phyloP scores from a whole-genome alignment of 768 basidiomycete species.

The Gyrodon lividus region DNA sequence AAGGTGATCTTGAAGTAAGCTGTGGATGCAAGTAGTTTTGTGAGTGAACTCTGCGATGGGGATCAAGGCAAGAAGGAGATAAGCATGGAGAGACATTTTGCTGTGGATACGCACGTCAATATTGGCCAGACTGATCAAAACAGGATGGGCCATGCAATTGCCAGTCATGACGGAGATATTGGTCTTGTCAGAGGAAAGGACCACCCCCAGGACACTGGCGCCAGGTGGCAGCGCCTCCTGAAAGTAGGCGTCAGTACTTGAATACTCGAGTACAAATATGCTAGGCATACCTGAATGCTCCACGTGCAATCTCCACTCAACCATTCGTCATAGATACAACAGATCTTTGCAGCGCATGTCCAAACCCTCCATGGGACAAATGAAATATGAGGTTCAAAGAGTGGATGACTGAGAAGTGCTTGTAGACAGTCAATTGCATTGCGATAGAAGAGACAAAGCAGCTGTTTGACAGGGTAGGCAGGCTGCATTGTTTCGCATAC shows the following conservation, averaged over 20 bases:
- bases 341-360: conserved; percentile 3
- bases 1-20: too few relatives aligned
- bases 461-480: conserved; percentile 23
- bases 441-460: conserved; percentile 28
- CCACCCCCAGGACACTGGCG: background rate
- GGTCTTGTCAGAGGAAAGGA: conserved; percentile 12
- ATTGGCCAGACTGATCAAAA: too few relatives aligned
- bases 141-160: too few relatives aligned
- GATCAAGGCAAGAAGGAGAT: too few relatives aligned
- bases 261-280: conserved; percentile 19
- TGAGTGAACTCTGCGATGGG: too few relatives aligned
- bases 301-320: conserved; percentile 27
- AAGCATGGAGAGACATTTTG: too few relatives aligned
- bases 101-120: too few relatives aligned
- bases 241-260: conserved; percentile 34
- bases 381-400: conserved; percentile 24
- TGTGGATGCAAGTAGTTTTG: too few relatives aligned
- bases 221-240: conserved; percentile 5
- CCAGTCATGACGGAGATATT: conserved; percentile 7
- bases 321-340: conserved; percentile 17
- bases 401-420: conserved; percentile 23
- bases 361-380: conserved; percentile 20
- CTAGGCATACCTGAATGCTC: conserved; percentile 21
- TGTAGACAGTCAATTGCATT: conserved; percentile 29
- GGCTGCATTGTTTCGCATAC: conserved; percentile 20